Conservation (phyloP, 2,329 filamentous ascomycete species). For the Boeremia lycopersici region DNA sequence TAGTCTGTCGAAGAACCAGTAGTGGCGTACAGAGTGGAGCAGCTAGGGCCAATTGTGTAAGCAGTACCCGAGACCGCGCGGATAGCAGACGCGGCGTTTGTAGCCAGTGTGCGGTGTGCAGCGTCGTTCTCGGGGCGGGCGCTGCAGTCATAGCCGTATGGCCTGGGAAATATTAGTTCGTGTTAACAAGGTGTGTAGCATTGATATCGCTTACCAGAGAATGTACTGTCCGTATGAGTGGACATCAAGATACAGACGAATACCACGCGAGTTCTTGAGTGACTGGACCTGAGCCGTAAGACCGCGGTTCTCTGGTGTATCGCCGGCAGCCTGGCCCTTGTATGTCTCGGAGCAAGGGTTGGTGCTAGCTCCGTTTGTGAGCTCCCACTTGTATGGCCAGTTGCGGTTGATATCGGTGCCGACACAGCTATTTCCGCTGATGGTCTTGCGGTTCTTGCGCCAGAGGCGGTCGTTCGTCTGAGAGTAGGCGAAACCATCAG, state of each 20-base stretch:
- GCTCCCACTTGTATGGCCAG: conserved; percentile 48
- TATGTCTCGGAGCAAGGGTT: conserved; percentile 47
- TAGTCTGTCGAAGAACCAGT: conserved; percentile 54
- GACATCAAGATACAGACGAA: conserved; percentile 68
- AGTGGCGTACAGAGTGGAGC: conserved; percentile 65
- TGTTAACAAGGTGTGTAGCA: not conserved
- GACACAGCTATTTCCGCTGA: conserved; percentile 39
- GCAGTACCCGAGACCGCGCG: conserved; percentile 58
- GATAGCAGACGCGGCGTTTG: conserved; percentile 58
- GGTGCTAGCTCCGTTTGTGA: conserved; percentile 43
- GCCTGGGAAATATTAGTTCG: conserved; percentile 48
- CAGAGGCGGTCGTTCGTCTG: conserved; percentile 49
- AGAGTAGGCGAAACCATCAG: conserved; percentile 45
- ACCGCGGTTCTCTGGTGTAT: conserved; percentile 42
- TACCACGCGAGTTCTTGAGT: conserved; percentile 53
- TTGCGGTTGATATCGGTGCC: conserved; percentile 50
- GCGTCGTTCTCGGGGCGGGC: conserved; percentile 54
- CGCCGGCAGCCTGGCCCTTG: conserved; percentile 42
- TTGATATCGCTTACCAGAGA: conserved; percentile 26
- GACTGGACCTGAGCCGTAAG: conserved; percentile 52
- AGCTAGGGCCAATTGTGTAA: conserved; percentile 57
- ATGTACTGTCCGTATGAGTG: conserved; percentile 49
- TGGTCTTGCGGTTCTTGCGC: conserved; percentile 48
- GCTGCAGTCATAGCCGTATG: conserved; percentile 65
- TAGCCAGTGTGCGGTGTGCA: conserved; percentile 57